Evolutionary conservation across 169 alveolate genomes (phyloP), one percentile per base, ranked within the genome.

Genomic region (Plasmodium vinckei): DNA sequence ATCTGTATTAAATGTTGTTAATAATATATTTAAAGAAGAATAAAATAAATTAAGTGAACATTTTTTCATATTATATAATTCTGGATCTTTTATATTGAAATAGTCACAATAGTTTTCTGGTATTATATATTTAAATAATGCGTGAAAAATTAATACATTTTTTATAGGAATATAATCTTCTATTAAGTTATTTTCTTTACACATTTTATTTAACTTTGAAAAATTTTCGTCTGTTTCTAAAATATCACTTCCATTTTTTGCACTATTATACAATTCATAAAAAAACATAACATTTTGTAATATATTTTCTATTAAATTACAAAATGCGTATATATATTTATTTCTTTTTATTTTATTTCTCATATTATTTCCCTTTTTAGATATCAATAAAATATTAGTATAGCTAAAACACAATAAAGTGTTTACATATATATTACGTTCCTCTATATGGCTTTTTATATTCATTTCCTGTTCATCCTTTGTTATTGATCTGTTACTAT

Each of bases 251-350:
- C 59, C 57, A 63, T 51, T 23, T 82, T 82, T 82, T 15, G 72
- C 53, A 33, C 19, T 82, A 47, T 47, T 67, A 65, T 53, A 67
- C 42, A 82, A 59, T 47, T 82, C 90, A 27, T 67, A 10, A 54
- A 21, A 82, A 27, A 82, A 82, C 23, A 82, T 61, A 82, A 54
- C 21, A 67, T 65, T 82, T 68, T 82, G 90, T 39, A 82, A 67
- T 27, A 82, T 67, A 82, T 67, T 67, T n/a, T 82, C 90, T 13
- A 82, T 65, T 67, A 82, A 33, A 67, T 67, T 67, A 60, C 90
- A 82, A 82, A 82, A 82, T 33, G 49, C 68, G 44, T 13, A 82
- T 17, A 82, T 67, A 27, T 82, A 82, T 44, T 67, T 67, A 70
- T 67, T 82, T 27, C 54, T 82, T 64, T 82, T 65, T 51, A 82